phyloP scores from a whole-genome alignment of 768 basidiomycete genomes.

The Mrakia blollopis region DNA sequence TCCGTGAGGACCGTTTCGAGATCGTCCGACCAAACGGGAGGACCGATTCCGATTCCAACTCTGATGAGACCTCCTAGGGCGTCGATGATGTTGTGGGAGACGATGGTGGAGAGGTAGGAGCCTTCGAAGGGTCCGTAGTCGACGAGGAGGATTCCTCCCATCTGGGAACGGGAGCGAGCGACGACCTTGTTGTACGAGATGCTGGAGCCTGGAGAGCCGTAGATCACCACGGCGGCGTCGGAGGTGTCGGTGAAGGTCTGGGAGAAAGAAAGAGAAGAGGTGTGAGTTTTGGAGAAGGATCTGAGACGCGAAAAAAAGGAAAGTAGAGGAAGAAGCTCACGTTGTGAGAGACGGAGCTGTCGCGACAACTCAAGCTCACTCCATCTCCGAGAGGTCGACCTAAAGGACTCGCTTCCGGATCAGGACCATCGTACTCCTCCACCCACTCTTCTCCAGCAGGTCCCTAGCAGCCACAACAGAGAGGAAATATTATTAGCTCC shows the following conservation, averaged over 20 bases:
- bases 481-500: not conserved
- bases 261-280: not conserved
- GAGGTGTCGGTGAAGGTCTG: slow-evolving; percentile 47
- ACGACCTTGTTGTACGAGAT: slow-evolving; percentile 46
- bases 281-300: not conserved
- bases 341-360: slow-evolving; percentile 43
- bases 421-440: slow-evolving; percentile 42
- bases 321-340: slow-evolving; percentile 28
- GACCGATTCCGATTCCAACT: slow-evolving; percentile 48
- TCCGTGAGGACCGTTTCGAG: slow-evolving; percentile 44
- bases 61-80: slow-evolving; percentile 45
- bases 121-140: slow-evolving; percentile 47
- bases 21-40: slow-evolving; percentile 47
- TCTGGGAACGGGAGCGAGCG: slow-evolving; percentile 40
- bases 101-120: slow-evolving; percentile 44
- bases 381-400: slow-evolving; percentile 48
- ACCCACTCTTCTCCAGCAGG: slow-evolving; percentile 46
- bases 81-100: slow-evolving; percentile 46
- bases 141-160: slow-evolving; percentile 48
- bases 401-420: slow-evolving; percentile 42
- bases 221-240: slow-evolving; percentile 45
- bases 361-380: slow-evolving; percentile 46
- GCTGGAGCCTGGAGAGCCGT: slow-evolving; percentile 47
- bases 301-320: not conserved
- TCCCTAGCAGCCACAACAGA: slow-evolving; percentile 34